Evolutionary conservation across 2,329 filamentous ascomycete genomes (phyloP), one percentile per base, ranked within the genome.

Genomic region (Didymella glomerata): DNA sequence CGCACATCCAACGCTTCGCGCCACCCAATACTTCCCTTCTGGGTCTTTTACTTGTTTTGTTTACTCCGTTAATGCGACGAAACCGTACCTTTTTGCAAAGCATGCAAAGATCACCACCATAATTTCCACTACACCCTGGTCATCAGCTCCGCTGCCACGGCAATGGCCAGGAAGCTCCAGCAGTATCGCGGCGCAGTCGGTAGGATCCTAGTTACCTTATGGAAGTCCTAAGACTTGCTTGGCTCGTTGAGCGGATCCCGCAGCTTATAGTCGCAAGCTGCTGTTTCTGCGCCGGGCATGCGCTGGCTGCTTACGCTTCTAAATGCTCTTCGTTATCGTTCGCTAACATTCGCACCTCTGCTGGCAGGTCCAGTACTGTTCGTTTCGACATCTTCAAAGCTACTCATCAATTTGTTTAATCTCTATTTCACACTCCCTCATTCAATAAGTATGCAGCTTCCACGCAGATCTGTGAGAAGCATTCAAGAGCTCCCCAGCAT

Each of bases 401-500:
- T 24, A 10, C 14, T 14, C 20, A 24, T 11, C 60, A 50, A 52
- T 50, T 47, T 40, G 41, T 53, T 30, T 63, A 60, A 60, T 60
- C 49, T 13, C 42, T 22, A 51, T n/a, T 53, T 28, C 14, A 27
- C 25, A 2, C 41, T 27, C 7, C 42, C 32, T 45, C 24, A 14
- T 28, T 45, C 24, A 14, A 48, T 51, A 65, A 59, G 42, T 51
- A 75, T 75, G 72, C 68, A 55, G 53, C 57, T 68, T 36, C 65
- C 70, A 59, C 61, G 63, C 25, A 63, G 64, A 58, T 69, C 71
- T 5, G 42, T 68, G 25, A 67, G 46, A 34, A 72, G 56, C 53
- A 69, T 67, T 2, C 67, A 67, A 38, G 61, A 63, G 49, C 60
- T 75, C 38, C 72, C 72, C 1, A 73, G 68, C 44, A 70, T 74